Evolutionary conservation across 2,329 filamentous ascomycete species (phyloP), one percentile per base, ranked within the genome.

Genomic region (Aspergillus sp.): DNA sequence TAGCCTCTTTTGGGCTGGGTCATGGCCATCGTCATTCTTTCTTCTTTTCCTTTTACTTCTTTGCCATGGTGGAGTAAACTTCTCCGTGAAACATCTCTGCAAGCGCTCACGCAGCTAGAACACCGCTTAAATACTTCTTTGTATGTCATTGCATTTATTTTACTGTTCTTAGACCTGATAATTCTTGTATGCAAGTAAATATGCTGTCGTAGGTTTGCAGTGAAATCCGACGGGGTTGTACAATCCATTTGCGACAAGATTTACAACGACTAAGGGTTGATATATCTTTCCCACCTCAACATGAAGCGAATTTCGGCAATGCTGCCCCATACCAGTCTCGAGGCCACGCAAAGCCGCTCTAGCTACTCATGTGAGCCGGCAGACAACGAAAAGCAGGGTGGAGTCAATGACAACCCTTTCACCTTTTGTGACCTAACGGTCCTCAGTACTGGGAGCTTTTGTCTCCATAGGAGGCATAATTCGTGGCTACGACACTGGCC

Each of bases 391-490:
- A 68, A 69, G 18, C 51, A 53, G 41, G n/a, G n/a, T n/a, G 54
- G 32, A 39, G 26, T 45, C 13, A 36, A 69, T 38, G 67, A 74
- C 39, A 67, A 63, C 3, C 68, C 69, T 0, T 64, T 74, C n/a
- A 1, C 71, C 72, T 1, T 61, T 67, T 7, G 51, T 78, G 38
- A 78, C 76, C 41, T 63, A 68, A 63, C 67, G 70, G 17, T 72
- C 75, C 5, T 64, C 76, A 44, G 57, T 69, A n/a, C 53, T 78
- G 71, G 74, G 73, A 9, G 64, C 76, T 15, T 71, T 78, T 41
- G 72, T 78, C 42, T 78, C 76, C 1, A 77, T 78, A 67, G 75
- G 76, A 42, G 76, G 76, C 20, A 70, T 78, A 22, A 69, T 78
- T 22, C 76, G 75, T 47, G 73, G 75, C 13, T 76, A 74, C 48